Evolutionary conservation across 2,329 filamentous ascomycete genomes (phyloP).

Genomic region (Paraphoma chrysanthemicola): DNA sequence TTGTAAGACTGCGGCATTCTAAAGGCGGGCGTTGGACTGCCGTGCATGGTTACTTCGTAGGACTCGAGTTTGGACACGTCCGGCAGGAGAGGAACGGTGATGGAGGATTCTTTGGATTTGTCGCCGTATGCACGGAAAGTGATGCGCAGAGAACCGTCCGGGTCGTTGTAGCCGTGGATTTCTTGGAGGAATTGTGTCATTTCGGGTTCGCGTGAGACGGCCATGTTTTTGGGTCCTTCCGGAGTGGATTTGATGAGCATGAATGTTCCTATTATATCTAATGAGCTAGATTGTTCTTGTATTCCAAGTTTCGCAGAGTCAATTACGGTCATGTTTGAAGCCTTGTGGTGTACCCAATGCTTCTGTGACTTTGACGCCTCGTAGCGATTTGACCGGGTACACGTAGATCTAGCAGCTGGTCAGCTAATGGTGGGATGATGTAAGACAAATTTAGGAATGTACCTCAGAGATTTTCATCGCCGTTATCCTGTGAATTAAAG

Average conservation of each 20-base stretch:
- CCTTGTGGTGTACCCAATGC: conserved; percentile 53
- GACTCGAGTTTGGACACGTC: conserved; percentile 42
- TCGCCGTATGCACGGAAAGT: conserved; percentile 47
- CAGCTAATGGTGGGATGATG: conserved; percentile 1
- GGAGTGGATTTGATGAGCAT: conserved; percentile 52
- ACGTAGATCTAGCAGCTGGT: conserved; percentile 47
- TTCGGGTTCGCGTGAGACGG: conserved; percentile 47
- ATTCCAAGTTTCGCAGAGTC: not conserved
- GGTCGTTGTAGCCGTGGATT: conserved; percentile 39
- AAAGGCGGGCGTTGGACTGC: conserved; percentile 51
- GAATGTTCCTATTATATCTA: conserved; percentile 37
- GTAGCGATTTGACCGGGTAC: conserved; percentile 58
- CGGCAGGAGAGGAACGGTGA: conserved; percentile 52
- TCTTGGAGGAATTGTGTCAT: conserved; percentile 52
- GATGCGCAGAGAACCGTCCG: conserved; percentile 45
- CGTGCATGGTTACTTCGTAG: conserved; percentile 54
- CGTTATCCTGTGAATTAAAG: conserved; percentile 27
- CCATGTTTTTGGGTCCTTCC: conserved; percentile 51
- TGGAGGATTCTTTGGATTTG: conserved; percentile 26
- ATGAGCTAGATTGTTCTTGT: conserved; percentile 49
- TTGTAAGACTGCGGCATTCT: conserved; percentile 52
- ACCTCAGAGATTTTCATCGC: conserved; percentile 45
- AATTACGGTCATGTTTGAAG: conserved; percentile 53
- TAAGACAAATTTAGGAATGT: conserved; percentile 4
- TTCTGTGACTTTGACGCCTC: conserved; percentile 46